A percentile compares a stretch with the other conserved stretches of the same genome.
Conservation (phyloP, 225 moss, liverwort and hornwort species). For the Ulota crispa region DNA sequence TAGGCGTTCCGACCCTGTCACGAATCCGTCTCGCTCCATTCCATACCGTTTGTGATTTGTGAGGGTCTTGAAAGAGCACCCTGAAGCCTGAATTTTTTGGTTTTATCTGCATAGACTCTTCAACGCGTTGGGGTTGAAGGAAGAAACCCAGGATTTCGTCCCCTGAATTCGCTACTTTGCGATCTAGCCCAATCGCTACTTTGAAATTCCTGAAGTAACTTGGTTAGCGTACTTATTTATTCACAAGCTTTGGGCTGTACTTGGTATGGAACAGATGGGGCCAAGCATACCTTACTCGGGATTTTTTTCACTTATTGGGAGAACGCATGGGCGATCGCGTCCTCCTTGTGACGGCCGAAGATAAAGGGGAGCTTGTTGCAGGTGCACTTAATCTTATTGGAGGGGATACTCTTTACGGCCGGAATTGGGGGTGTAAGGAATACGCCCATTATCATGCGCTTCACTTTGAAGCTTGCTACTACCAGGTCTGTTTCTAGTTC, state of each 20-base stretch:
- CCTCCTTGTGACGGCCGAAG: constrained; percentile 91
- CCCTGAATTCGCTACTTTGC: background rate
- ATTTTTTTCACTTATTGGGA: constrained; percentile 94
- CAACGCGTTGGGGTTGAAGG: background rate
- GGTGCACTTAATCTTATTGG: constrained; percentile 96
- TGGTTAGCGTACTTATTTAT: background rate
- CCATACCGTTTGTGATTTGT: background rate
- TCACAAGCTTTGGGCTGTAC: background rate
- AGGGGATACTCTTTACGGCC: constrained; percentile 91
- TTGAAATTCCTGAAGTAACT: background rate
- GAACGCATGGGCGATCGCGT: constrained; percentile 94
- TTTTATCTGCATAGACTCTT: background rate
- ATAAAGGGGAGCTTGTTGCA: constrained; percentile 82
- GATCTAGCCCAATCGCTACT: background rate
- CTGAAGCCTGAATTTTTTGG: background rate
- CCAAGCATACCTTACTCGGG: constrained; percentile 92
- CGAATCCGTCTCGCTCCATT: background rate
- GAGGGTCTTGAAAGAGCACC: background rate
- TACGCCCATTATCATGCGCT: constrained; percentile 81
- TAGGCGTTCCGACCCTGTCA: background rate
- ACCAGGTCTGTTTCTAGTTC: constrained; percentile 60
- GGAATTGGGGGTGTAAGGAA: constrained; percentile 95
- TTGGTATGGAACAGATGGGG: constrained; percentile 72
- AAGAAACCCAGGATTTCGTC: background rate
- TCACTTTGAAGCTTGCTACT: constrained; percentile 99